Conservation (phyloP, 2,329 filamentous ascomycete species). For the Leptographium lundbergii region DNA sequence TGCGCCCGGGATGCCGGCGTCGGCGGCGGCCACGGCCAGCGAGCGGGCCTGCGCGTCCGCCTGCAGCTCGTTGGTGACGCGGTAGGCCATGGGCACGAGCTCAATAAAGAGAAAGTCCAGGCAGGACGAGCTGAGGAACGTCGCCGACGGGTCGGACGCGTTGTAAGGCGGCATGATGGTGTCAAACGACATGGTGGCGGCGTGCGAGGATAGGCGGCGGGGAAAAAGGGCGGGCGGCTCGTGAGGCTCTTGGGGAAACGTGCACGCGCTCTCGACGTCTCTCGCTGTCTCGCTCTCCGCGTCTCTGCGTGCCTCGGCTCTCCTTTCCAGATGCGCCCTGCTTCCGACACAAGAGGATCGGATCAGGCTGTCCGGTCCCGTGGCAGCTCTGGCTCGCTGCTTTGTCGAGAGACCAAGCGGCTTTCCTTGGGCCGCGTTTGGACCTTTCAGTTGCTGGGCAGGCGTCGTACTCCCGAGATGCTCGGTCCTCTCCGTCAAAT, state of each 20-base stretch:
- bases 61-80: constrained; percentile 64
- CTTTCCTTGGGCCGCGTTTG: not conserved
- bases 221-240: too few relatives aligned
- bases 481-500: not conserved
- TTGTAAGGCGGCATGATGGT: constrained; percentile 55
- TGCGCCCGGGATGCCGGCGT: constrained; percentile 6
- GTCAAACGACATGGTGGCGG: constrained; percentile 56
- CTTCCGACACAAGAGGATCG: not conserved
- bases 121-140: constrained; percentile 70
- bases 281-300: too few relatives aligned
- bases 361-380: not conserved
- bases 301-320: not conserved
- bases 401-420: not conserved
- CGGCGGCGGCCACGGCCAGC: constrained; percentile 23
- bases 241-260: not conserved
- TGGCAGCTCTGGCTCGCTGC: not conserved
- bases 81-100: constrained; percentile 85
- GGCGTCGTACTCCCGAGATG: not conserved
- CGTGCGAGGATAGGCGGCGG: too few relatives aligned
- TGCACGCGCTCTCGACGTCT: not conserved
- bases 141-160: constrained; percentile 57
- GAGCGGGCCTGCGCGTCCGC: constrained; percentile 21
- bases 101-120: constrained; percentile 95
- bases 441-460: not conserved
- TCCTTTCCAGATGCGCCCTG: not conserved